Percentiles rank a stretch among this genome's conserved stretches.
phyloP scores from a whole-genome alignment of 2,329 filamentous ascomycete genomes.

The Exophiala lecanii-corni region DNA sequence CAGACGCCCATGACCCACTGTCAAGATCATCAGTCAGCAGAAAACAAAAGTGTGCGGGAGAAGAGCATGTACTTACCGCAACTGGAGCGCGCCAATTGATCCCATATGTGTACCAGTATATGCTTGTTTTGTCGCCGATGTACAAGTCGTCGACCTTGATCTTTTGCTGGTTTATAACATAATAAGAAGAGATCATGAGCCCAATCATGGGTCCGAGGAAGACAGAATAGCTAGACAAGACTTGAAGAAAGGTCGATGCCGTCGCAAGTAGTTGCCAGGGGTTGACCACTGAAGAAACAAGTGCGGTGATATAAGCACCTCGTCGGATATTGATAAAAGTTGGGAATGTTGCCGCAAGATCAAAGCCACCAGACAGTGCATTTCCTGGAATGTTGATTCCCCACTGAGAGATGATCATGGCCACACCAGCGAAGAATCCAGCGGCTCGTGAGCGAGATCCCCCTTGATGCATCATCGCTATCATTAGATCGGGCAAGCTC shows the following conservation, averaged over 20 bases:
- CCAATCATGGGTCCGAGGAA: conserved; percentile 43
- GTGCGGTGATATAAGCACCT: conserved; percentile 46
- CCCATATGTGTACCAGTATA: conserved; percentile 43
- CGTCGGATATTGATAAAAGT: conserved; percentile 54
- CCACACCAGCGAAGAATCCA: conserved; percentile 45
- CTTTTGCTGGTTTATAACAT: conserved; percentile 33
- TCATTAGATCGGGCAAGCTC: conserved; percentile 40
- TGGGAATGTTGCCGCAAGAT: conserved; percentile 50
- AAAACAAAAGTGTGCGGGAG: neutral
- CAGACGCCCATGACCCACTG: conserved; percentile 36
- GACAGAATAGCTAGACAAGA: conserved; percentile 42
- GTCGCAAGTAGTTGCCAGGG: conserved; percentile 51
- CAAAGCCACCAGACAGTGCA: conserved; percentile 50
- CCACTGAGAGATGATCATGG: conserved; percentile 43
- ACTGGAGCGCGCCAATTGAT: conserved; percentile 41
- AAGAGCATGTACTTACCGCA: conserved; percentile 20
- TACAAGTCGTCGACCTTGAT: conserved; percentile 45
- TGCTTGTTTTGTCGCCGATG: conserved; percentile 30
- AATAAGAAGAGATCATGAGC: conserved; percentile 31
- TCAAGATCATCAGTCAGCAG: neutral
- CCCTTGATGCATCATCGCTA: conserved; percentile 32
- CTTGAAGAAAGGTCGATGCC: conserved; percentile 45
- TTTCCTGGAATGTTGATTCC: conserved; percentile 47
- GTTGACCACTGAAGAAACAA: conserved; percentile 43
- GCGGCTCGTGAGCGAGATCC: conserved; percentile 37